Percentiles rank a stretch among this genome's conserved stretches.
These are phyloP conservation scores for Rhodamnia rubescens DNA, from an alignment of 345 rosid genomes.

Conservation along the genomic window DNA sequence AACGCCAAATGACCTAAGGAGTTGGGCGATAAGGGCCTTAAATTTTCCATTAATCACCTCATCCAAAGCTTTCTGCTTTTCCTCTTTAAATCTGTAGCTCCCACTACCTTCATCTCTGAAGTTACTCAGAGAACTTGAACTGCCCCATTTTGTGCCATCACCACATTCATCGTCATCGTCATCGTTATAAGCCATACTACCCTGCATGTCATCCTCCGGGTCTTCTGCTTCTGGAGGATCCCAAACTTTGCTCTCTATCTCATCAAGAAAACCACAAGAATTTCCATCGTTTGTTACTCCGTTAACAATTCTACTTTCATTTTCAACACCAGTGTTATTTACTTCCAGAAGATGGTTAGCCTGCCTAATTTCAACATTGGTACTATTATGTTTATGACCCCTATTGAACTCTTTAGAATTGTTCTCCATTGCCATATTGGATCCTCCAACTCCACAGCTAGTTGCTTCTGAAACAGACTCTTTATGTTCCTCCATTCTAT, in stretches of 20 bases:
- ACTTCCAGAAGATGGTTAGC: slow-evolving; percentile 13
- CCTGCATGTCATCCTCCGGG: slow-evolving; percentile 46
- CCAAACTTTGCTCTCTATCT: slow-evolving; percentile 41
- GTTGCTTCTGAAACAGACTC: slow-evolving; percentile 11
- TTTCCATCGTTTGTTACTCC: slow-evolving; percentile 13
- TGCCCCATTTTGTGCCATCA: slow-evolving; percentile 55
- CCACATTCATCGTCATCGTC: slow-evolving; percentile 51
- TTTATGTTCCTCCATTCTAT: background rate
- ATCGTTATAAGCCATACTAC: slow-evolving; percentile 37
- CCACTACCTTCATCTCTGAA: slow-evolving; percentile 24
- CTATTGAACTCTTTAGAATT: slow-evolving; percentile 8
- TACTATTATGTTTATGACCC: slow-evolving; percentile 13
- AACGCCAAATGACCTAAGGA: slow-evolving; percentile 46
- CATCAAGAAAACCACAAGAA: slow-evolving; percentile 12
- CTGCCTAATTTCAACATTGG: slow-evolving; percentile 31
- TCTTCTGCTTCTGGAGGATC: slow-evolving; percentile 83
- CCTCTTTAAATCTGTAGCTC: slow-evolving; percentile 41
- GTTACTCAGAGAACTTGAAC: slow-evolving; percentile 43
- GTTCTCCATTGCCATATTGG: slow-evolving; percentile 14
- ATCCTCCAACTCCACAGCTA: slow-evolving; percentile 15
- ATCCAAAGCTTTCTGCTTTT: slow-evolving; percentile 41
- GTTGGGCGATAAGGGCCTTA: slow-evolving; percentile 46
- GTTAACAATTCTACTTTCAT: slow-evolving; percentile 9
- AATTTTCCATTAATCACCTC: slow-evolving; percentile 64
- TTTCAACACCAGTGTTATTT: slow-evolving; percentile 11